phyloP scores from a whole-genome alignment of 2,329 filamentous ascomycete genomes.

The Leptographium galeiforme region DNA sequence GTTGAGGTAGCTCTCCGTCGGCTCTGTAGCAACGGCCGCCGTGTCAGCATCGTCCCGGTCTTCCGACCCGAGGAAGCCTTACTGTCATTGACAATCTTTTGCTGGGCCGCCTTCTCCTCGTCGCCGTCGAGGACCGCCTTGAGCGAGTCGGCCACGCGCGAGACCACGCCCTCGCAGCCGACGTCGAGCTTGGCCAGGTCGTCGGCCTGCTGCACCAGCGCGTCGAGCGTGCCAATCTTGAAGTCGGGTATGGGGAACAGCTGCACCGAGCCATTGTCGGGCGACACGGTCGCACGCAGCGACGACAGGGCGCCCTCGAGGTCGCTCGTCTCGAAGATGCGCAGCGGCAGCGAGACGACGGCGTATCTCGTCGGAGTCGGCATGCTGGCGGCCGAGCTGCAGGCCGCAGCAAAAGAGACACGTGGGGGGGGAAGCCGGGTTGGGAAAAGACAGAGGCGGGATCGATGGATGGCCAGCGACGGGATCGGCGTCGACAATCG shows the following conservation, averaged over 20 bases:
- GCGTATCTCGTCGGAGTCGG: slow-evolving; percentile 52
- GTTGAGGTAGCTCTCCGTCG: slow-evolving; percentile 85
- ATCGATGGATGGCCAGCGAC: background rate
- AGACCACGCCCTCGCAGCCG: slow-evolving; percentile 67
- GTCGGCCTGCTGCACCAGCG: slow-evolving; percentile 89
- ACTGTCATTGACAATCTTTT: slow-evolving; percentile 94
- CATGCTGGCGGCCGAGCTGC: slow-evolving; percentile 21
- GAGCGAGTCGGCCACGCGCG: slow-evolving; percentile 79
- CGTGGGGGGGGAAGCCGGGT: background rate
- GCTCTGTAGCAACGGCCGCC: no score
- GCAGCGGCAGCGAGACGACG: slow-evolving; percentile 78
- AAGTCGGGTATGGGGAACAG: slow-evolving; percentile 82
- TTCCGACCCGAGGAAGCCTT: slow-evolving; percentile 7
- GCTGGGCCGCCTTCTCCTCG: slow-evolving; percentile 67
- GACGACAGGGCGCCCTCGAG: slow-evolving; percentile 69
- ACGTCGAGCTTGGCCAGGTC: slow-evolving; percentile 80
- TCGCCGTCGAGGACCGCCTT: slow-evolving; percentile 71
- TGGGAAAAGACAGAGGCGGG: background rate
- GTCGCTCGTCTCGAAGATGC: slow-evolving; percentile 70
- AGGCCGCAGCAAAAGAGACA: slow-evolving; percentile 5
- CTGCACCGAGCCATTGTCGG: slow-evolving; percentile 62
- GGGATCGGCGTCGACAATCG: background rate
- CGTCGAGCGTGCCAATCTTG: slow-evolving; percentile 95
- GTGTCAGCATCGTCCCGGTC: background rate
- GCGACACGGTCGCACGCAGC: slow-evolving; percentile 56